phyloP scores from a whole-genome alignment of 2,329 filamentous ascomycete genomes.

The Calonectria honghensis region DNA sequence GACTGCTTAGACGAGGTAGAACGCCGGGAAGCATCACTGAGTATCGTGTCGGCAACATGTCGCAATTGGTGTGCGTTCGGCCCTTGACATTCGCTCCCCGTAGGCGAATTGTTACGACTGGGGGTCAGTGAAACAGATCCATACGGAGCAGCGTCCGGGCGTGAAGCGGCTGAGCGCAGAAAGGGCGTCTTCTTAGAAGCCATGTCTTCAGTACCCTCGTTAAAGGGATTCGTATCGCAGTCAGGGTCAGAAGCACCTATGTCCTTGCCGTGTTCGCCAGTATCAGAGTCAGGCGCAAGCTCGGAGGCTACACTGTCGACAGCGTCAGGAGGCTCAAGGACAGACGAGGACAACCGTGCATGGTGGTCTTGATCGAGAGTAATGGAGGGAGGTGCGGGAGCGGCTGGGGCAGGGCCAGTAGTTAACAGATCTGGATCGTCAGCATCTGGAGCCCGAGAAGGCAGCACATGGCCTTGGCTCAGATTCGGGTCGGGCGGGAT shows the following conservation, averaged over 20 bases:
- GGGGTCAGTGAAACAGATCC: slow-evolving; percentile 62
- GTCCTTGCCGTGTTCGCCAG: slow-evolving; percentile 41
- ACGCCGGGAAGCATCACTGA: slow-evolving; percentile 58
- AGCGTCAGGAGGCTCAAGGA: slow-evolving; percentile 34
- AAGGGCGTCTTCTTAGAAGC: slow-evolving; percentile 62
- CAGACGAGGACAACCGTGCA: slow-evolving; percentile 40
- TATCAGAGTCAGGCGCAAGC: slow-evolving; percentile 23
- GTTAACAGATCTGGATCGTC: slow-evolving; percentile 53
- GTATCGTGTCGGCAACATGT: slow-evolving; percentile 59
- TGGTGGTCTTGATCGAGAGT: slow-evolving; percentile 40
- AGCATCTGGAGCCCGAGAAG: slow-evolving; percentile 50
- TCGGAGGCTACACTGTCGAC: slow-evolving; percentile 32
- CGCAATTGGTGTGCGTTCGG: slow-evolving; percentile 59
- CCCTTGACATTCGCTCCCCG: slow-evolving; percentile 58
- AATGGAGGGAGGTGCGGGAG: slow-evolving; percentile 37
- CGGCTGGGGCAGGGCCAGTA: slow-evolving; percentile 43
- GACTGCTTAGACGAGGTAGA: slow-evolving; percentile 58
- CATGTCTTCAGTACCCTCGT: slow-evolving; percentile 55
- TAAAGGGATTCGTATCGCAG: slow-evolving; percentile 42
- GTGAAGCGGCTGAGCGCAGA: slow-evolving; percentile 56
- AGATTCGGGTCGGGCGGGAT: slow-evolving; percentile 45
- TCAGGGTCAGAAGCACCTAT: slow-evolving; percentile 55
- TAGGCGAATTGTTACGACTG: slow-evolving; percentile 61
- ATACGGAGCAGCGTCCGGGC: slow-evolving; percentile 59
- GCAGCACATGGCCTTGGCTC: slow-evolving; percentile 54